phyloP scores from a whole-genome alignment of 371 early-diverging fungal genomes.

The Gilbertella persicaria region DNA sequence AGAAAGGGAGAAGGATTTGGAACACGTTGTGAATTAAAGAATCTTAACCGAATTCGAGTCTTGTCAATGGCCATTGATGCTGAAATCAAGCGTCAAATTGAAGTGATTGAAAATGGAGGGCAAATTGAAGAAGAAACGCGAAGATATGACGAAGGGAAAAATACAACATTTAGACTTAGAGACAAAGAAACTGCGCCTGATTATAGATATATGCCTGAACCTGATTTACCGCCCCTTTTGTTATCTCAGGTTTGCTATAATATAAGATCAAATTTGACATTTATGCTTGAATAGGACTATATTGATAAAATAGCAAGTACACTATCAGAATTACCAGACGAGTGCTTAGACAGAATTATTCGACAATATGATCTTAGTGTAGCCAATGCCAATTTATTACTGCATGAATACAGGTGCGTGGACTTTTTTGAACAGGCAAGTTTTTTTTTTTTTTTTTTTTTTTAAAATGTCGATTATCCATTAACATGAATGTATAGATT shows the following conservation, averaged over 20 bases:
- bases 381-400: conserved; percentile 61
- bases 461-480: background rate
- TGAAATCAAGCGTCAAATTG: conserved; percentile 78
- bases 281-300: conserved; percentile 34
- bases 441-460: background rate
- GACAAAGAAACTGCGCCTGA: conserved; percentile 85
- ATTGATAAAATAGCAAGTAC: conserved; percentile 42
- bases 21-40: conserved; percentile 85
- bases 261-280: background rate
- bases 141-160: conserved; percentile 68
- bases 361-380: conserved; percentile 58
- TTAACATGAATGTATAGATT: conserved; percentile 22
- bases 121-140: conserved; percentile 74
- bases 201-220: conserved; percentile 93
- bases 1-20: conserved; percentile 54
- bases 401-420: conserved; percentile 73
- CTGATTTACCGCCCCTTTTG: conserved; percentile 75
- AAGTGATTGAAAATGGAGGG: conserved; percentile 54
- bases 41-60: conserved; percentile 80
- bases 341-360: conserved; percentile 60
- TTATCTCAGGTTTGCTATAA: conserved; percentile 38
- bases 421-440: conserved; percentile 72
- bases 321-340: conserved; percentile 79
- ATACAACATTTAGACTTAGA: conserved; percentile 68
- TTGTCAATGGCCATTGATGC: conserved; percentile 77